These are phyloP conservation scores for Spergularia marina DNA, from an alignment of 148 eudicot genomes.

Conservation along the genomic window DNA sequence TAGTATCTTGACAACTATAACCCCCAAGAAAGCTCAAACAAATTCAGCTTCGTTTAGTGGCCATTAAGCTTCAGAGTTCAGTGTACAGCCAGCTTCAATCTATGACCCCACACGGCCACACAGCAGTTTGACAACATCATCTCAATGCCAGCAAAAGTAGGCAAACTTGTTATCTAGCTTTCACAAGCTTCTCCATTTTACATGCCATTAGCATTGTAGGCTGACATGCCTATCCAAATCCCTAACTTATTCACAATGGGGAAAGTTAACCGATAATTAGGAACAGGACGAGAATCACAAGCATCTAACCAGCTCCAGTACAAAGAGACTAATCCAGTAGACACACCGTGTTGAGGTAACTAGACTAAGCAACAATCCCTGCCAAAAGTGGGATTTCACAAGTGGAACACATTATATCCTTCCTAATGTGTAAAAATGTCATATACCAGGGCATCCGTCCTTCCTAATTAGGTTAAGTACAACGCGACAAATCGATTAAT, in stretches of 20 bases:
- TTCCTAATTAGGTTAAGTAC: slow-evolving; percentile 23
- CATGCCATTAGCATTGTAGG: slow-evolving; percentile 16
- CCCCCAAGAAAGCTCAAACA: slow-evolving; percentile 10
- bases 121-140: not conserved
- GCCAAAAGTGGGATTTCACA: slow-evolving; percentile 11
- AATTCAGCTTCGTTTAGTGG: not conserved
- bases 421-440: slow-evolving; percentile 26
- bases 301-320: slow-evolving; percentile 13
- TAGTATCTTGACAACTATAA: not conserved
- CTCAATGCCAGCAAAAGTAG: slow-evolving; percentile 3
- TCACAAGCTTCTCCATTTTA: slow-evolving; percentile 21
- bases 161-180: slow-evolving; percentile 23
- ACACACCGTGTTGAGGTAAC: not conserved
- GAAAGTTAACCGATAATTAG: slow-evolving; percentile 16
- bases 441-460: slow-evolving; percentile 25
- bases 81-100: slow-evolving; percentile 10
- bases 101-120: slow-evolving; percentile 8
- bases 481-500: slow-evolving; percentile 24
- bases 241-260: not conserved
- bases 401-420: slow-evolving; percentile 16
- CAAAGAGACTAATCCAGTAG: slow-evolving; percentile 16
- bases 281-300: not conserved
- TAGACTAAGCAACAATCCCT: slow-evolving; percentile 2
- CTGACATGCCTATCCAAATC: not conserved
- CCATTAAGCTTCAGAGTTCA: not conserved